phyloP scores from a whole-genome alignment of 2,329 filamentous ascomycete species.

The Aspergillus oerlinghausenensis region DNA sequence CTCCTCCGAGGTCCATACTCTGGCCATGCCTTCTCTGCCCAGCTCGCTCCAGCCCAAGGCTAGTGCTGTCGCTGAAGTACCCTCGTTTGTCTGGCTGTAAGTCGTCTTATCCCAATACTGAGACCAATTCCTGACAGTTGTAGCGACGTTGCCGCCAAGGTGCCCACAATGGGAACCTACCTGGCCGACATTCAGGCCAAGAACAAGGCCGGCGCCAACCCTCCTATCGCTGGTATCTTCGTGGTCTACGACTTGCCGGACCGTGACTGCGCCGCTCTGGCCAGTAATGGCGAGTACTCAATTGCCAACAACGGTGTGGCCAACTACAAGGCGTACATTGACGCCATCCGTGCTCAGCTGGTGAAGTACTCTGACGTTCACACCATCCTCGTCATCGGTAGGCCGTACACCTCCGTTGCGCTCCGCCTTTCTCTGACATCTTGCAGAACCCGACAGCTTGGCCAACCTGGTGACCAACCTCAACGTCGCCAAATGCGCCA shows the following conservation, averaged over 20 bases:
- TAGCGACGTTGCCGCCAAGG: constrained; percentile 46
- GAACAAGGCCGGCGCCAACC: constrained; percentile 47
- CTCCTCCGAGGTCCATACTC: constrained; percentile 48
- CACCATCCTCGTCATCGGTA: constrained; percentile 50
- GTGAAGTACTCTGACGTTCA: constrained; percentile 50
- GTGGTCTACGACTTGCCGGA: constrained; percentile 63
- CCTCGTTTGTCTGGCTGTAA: constrained; percentile 52
- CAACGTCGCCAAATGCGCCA: constrained; percentile 50
- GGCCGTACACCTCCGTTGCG: constrained; percentile 21
- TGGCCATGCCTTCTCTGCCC: constrained; percentile 60
- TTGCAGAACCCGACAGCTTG: constrained; percentile 57
- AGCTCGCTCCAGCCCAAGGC: constrained; percentile 51
- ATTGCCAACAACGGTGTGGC: constrained; percentile 50
- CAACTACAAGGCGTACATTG: constrained; percentile 53
- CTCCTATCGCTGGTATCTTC: constrained; percentile 47
- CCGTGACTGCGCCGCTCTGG: constrained; percentile 59
- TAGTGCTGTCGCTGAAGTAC: constrained; percentile 45
- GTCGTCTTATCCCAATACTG: constrained; percentile 8
- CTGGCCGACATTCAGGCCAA: constrained; percentile 44
- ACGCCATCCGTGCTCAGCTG: constrained; percentile 51
- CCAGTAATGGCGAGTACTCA: constrained; percentile 59
- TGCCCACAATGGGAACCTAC: constrained; percentile 46
- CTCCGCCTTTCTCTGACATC: constrained; percentile 14
- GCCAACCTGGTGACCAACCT: constrained; percentile 61
- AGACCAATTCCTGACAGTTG: constrained; percentile 1